Evolutionary conservation across 2,329 filamentous ascomycete species (phyloP).

Genomic region (Paramyrothecium roridum): DNA sequence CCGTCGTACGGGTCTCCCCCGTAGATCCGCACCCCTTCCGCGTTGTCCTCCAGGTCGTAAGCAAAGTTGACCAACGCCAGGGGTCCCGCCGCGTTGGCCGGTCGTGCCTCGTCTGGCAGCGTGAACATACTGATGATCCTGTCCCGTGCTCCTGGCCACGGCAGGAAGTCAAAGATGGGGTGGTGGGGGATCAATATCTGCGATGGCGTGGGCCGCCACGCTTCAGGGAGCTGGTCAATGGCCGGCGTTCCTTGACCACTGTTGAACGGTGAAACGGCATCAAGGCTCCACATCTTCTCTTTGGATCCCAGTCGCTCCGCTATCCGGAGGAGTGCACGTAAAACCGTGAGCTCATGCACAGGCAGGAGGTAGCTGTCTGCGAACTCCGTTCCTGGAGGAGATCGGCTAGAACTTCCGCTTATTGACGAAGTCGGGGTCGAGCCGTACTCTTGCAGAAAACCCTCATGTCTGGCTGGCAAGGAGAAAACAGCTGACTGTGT

Average conservation of each 20-base stretch:
- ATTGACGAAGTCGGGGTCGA: conserved; percentile 12
- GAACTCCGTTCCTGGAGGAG: conserved; percentile 20
- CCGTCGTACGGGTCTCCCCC: conserved; percentile 46
- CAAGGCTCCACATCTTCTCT: conserved; percentile 41
- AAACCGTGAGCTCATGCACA: conserved; percentile 43
- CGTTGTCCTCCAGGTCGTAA: conserved; percentile 54
- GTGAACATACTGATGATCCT: conserved; percentile 49
- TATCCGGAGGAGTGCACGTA: conserved; percentile 44
- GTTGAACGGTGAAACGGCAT: conserved; percentile 44
- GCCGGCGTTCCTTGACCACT: conserved; percentile 18
- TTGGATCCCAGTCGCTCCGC: conserved; percentile 41
- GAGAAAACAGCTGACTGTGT: background rate
- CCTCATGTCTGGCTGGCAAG: conserved; percentile 1
- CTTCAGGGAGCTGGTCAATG: conserved; percentile 35
- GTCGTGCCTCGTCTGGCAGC: conserved; percentile 44
- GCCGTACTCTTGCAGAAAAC: background rate
- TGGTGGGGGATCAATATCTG: conserved; percentile 52
- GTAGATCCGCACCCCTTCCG: conserved; percentile 49
- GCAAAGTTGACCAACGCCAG: conserved; percentile 48
- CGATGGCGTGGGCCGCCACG: conserved; percentile 47
- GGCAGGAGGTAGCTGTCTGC: conserved; percentile 47
- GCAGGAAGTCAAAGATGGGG: conserved; percentile 54
- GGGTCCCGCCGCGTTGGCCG: conserved; percentile 40
- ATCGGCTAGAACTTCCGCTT: conserved; percentile 10
- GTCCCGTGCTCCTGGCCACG: conserved; percentile 53